These are phyloP conservation scores for Gossypium lobatum DNA, from an alignment of 441 rosid genomes.

Conservation along the genomic window DNA sequence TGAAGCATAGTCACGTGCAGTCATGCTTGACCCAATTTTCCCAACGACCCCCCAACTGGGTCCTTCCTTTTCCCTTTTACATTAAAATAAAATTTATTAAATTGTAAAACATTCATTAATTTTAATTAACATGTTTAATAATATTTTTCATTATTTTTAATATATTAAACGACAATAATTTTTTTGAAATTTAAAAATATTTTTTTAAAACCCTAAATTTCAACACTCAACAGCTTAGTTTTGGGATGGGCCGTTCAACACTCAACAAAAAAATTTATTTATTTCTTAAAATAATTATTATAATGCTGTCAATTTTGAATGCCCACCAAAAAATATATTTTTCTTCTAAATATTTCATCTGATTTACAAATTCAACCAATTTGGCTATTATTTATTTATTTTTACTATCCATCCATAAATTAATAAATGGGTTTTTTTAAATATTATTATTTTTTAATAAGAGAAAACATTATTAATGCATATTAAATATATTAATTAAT, in stretches of 20 bases:
- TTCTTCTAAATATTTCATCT: background rate
- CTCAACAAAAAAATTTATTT: background rate
- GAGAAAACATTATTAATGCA: too few species aligned
- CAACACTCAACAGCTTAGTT: background rate
- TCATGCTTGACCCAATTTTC: background rate
- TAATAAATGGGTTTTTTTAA: background rate
- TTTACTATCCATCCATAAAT: background rate
- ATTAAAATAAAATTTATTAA: background rate
- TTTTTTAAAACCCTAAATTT: background rate
- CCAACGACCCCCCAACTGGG: background rate
- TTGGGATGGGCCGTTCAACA: background rate
- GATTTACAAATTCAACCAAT: background rate
- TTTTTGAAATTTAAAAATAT: too few species aligned
- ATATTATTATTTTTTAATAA: background rate
- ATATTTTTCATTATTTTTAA: too few species aligned
- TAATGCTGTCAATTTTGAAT: background rate
- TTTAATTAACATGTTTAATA: background rate
- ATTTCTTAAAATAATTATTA: background rate
- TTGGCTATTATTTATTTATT: background rate
- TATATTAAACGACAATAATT: too few species aligned
- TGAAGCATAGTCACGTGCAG: constrained; percentile 1
- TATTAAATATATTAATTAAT: too few species aligned
- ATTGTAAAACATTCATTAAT: background rate
- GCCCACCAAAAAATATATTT: background rate
- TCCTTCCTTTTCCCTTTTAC: background rate